A percentile compares a stretch with the other conserved stretches of the same genome.
These are phyloP conservation scores for Sistotremastrum suecicum DNA, from an alignment of 768 basidiomycete species.

Conservation along the genomic window DNA sequence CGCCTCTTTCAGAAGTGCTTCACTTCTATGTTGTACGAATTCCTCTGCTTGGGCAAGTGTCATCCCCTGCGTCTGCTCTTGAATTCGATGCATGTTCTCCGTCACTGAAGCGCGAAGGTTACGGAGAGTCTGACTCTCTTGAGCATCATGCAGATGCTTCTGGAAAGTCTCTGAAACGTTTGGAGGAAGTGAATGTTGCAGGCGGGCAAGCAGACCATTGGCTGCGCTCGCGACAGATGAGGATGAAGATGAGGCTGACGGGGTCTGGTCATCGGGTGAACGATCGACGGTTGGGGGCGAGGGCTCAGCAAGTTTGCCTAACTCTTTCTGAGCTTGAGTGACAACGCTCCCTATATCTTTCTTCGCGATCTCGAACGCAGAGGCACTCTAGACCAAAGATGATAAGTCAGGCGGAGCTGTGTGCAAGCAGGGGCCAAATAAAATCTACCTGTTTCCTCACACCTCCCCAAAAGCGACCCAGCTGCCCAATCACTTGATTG, in stretches of 20 bases:
- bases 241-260: slow-evolving; percentile 6
- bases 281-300: slow-evolving; percentile 1
- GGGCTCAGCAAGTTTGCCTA: slow-evolving; percentile 37
- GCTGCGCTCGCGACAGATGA: slow-evolving; percentile 3
- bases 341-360: slow-evolving; percentile 65
- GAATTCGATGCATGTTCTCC: slow-evolving; percentile 50
- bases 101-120: slow-evolving; percentile 55
- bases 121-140: slow-evolving; percentile 42
- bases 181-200: slow-evolving; percentile 64
- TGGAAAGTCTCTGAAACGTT: slow-evolving; percentile 58
- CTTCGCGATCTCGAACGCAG: slow-evolving; percentile 48
- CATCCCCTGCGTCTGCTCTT: slow-evolving; percentile 57
- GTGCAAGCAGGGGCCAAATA: background rate
- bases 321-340: slow-evolving; percentile 64
- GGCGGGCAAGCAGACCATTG: slow-evolving; percentile 45
- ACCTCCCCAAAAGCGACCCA: slow-evolving; percentile 82
- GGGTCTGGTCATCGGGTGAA: slow-evolving; percentile 1
- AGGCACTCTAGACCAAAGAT: slow-evolving; percentile 42
- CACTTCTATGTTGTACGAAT: slow-evolving; percentile 59
- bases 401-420: background rate
- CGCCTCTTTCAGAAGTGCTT: slow-evolving; percentile 46
- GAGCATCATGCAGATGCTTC: slow-evolving; percentile 49
- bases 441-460: slow-evolving; percentile 70
- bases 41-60: slow-evolving; percentile 71
- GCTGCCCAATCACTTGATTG: slow-evolving; percentile 73